Percentiles rank a stretch among this genome's conserved stretches.
Evolutionary conservation across 129 eudicot genomes (phyloP).

Genomic region (Flaveria bidentis): DNA sequence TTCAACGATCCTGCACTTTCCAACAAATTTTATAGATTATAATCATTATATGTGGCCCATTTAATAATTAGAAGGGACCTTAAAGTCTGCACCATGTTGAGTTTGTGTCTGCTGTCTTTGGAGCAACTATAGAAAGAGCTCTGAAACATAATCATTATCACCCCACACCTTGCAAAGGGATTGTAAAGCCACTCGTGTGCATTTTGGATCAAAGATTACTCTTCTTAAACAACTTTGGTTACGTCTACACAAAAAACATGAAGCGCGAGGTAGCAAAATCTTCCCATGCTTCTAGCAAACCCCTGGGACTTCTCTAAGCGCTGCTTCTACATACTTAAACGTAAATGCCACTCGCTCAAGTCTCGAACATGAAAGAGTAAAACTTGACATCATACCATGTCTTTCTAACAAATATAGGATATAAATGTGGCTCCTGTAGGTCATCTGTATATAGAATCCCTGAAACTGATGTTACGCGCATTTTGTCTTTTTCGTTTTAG

Average conservation of each 20-base stretch:
- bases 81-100: background rate
- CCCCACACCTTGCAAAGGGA: too few species aligned
- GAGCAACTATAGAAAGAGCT: background rate
- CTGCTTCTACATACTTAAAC: too few species aligned
- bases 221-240: background rate
- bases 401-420: background rate
- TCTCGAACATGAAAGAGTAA: background rate
- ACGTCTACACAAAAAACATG: background rate
- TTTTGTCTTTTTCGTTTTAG: slow-evolving; percentile 39
- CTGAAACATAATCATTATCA: too few species aligned
- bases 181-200: background rate
- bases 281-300: too few species aligned
- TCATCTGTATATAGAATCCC: background rate
- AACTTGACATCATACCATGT: background rate
- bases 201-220: background rate
- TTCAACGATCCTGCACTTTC: too few species aligned
- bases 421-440: too few species aligned
- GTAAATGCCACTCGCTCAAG: too few species aligned
- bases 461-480: slow-evolving; percentile 8
- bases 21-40: too few species aligned
- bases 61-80: background rate
- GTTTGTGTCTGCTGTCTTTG: background rate
- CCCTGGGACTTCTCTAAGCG: too few species aligned
- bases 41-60: background rate
- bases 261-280: background rate